These are phyloP conservation scores for Chlamydomonas sp. DNA, from an alignment of 139 green algal species.

Conservation along the genomic window DNA sequence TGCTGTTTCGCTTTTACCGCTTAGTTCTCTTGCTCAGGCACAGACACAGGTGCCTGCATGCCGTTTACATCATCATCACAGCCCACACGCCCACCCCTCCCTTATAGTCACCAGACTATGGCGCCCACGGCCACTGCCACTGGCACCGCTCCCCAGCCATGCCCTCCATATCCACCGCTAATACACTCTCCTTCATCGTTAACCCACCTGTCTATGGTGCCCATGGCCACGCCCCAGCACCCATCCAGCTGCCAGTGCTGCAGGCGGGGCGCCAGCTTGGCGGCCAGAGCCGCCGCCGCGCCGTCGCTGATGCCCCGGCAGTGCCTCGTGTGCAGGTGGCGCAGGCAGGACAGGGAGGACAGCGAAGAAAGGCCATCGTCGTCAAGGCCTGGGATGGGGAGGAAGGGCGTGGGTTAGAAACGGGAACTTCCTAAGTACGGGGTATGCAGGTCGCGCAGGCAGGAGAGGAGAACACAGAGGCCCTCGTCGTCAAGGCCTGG, in stretches of 20 bases:
- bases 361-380: neutral
- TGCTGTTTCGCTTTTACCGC: too few relatives aligned
- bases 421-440: neutral
- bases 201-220: constrained; percentile 2
- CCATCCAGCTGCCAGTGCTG: constrained; percentile 33
- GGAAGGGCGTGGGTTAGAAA: neutral
- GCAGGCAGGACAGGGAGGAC: constrained; percentile 6
- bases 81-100: too few relatives aligned
- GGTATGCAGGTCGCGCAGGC: neutral
- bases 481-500: too few relatives aligned
- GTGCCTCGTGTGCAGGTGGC: constrained; percentile 17
- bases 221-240: constrained; percentile 22
- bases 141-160: too few relatives aligned
- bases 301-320: constrained; percentile 26
- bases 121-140: too few relatives aligned
- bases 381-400: constrained; percentile 3
- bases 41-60: too few relatives aligned
- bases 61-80: too few relatives aligned
- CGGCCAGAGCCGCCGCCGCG: neutral
- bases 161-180: too few relatives aligned
- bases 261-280: neutral
- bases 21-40: too few relatives aligned
- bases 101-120: too few relatives aligned
- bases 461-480: too few relatives aligned
- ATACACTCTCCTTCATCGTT: too few relatives aligned